A percentile compares a stretch with the other conserved stretches of the same genome.
Evolutionary conservation across 176 grass and related monocot species (phyloP).

Genomic region (Ampelocalamus luodianensis): DNA sequence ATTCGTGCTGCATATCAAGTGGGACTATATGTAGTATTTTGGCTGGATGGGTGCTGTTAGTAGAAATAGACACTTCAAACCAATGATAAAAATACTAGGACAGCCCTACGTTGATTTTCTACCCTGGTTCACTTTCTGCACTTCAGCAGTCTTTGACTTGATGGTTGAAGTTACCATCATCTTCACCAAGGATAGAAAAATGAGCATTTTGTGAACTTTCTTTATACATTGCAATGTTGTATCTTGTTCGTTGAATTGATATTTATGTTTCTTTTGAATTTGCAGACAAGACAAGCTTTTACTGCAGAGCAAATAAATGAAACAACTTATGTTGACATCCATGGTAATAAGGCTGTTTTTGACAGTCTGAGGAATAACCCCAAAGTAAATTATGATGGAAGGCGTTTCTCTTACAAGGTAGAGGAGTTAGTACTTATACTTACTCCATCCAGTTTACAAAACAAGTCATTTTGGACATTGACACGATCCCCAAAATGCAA

Average conservation of each 20-base stretch:
- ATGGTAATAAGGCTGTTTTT: conserved; percentile 72
- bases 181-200: not conserved
- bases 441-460: no score
- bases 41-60: not conserved
- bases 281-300: conserved; percentile 79
- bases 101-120: not conserved
- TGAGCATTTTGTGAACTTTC: not conserved
- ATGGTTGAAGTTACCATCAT: conserved; percentile 17
- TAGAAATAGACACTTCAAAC: not conserved
- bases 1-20: not conserved
- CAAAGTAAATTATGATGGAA: conserved; percentile 85
- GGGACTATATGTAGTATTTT: not conserved
- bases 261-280: conserved; percentile 27
- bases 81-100: not conserved
- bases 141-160: not conserved
- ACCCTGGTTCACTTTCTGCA: not conserved
- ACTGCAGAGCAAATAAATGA: conserved; percentile 92
- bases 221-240: conserved; percentile 28
- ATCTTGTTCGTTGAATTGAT: conserved; percentile 2
- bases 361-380: conserved; percentile 86
- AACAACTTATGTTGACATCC: conserved; percentile 81
- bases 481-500: no score
- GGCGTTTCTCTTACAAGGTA: conserved; percentile 93
- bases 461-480: no score
- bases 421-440: conserved; percentile 10